Evolutionary conservation across 2,329 filamentous ascomycete species (phyloP).

Genomic region (Talaromyces sp.): DNA sequence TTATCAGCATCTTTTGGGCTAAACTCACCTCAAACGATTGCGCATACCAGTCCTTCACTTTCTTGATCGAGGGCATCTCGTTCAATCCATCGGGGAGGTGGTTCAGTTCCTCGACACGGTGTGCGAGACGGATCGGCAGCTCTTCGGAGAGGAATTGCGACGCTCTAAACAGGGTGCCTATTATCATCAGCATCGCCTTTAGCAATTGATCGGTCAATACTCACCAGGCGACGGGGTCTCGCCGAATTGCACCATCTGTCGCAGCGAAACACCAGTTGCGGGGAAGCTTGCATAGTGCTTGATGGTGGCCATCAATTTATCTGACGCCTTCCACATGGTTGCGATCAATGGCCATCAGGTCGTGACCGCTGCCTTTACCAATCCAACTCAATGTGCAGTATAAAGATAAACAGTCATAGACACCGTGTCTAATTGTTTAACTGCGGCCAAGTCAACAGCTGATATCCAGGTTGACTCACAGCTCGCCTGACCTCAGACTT

Average conservation of each 20-base stretch:
- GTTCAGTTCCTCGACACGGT: constrained; percentile 91
- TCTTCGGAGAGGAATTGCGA: constrained; percentile 99
- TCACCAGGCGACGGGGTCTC: constrained; percentile 86
- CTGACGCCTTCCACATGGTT: constrained; percentile 87
- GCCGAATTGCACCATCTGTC: constrained; percentile 99
- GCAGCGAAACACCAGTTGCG: constrained; percentile 89
- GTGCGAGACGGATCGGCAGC: constrained; percentile 91
- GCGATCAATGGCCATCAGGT: constrained; percentile 20
- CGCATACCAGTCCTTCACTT: constrained; percentile 97
- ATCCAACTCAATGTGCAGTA: not conserved
- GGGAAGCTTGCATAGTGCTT: constrained; percentile 95
- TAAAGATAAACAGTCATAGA: not conserved
- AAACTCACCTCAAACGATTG: constrained; percentile 89
- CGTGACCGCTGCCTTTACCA: constrained; percentile 1
- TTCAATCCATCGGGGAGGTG: constrained; percentile 92
- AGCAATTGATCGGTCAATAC: constrained; percentile 26
- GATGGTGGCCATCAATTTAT: constrained; percentile 94
- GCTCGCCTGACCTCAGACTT: constrained; percentile 4
- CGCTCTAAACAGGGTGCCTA: constrained; percentile 92
- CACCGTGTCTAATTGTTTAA: not conserved
- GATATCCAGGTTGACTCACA: constrained; percentile 1
- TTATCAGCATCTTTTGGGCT: constrained; percentile 24
- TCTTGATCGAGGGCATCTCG: constrained; percentile 95
- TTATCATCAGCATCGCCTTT: not conserved
- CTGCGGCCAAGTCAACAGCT: not conserved